These are phyloP conservation scores for Grammothele lineata DNA, from an alignment of 768 basidiomycete species.

Conservation along the genomic window DNA sequence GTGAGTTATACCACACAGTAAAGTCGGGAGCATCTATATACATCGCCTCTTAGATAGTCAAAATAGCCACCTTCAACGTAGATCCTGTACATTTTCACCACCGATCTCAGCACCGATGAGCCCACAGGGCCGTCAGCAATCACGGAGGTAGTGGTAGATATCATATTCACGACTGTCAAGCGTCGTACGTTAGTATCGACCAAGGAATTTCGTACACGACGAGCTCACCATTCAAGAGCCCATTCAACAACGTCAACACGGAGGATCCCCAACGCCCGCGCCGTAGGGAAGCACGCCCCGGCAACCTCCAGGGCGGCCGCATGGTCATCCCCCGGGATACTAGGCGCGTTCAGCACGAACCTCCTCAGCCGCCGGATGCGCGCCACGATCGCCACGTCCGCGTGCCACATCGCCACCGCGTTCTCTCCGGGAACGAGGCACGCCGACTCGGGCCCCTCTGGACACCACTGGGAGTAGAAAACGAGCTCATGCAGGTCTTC, in stretches of 20 bases:
- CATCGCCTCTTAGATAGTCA: not conserved
- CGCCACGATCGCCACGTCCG: not conserved
- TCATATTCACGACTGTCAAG: not conserved
- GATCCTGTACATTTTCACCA: not conserved
- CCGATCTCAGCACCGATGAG: not conserved
- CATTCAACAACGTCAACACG: not conserved
- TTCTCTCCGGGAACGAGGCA: not conserved
- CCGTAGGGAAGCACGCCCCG: not conserved
- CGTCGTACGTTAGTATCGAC: not conserved
- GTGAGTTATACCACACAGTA: not conserved
- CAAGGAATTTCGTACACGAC: not conserved
- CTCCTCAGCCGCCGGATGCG: not conserved
- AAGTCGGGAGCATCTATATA: not conserved
- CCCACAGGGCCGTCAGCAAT: not conserved
- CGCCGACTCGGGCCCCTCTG: not conserved
- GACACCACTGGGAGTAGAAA: not conserved
- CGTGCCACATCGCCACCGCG: not conserved
- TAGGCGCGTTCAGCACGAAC: not conserved
- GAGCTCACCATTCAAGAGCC: constrained; percentile 1
- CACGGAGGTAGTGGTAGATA: not conserved
- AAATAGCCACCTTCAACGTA: not conserved
- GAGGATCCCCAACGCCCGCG: not conserved
- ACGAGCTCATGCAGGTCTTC: not conserved
- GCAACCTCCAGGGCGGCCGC: not conserved
- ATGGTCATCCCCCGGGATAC: not conserved